phyloP scores from a whole-genome alignment of 257 asterid species.

The Rehmannia glutinosa region DNA sequence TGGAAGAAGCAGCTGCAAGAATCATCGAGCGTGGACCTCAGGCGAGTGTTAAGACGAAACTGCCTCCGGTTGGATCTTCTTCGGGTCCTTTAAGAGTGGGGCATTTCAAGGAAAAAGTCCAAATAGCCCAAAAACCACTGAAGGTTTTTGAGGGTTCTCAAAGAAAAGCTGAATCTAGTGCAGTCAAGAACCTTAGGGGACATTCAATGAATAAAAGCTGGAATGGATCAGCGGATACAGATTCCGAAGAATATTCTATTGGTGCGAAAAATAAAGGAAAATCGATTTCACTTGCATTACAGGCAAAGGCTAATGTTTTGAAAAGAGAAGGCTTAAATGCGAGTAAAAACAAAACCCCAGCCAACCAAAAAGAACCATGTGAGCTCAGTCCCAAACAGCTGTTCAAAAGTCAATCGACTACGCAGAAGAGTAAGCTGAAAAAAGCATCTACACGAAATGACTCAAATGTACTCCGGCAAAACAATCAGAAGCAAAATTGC shows the following conservation, averaged over 20 bases:
- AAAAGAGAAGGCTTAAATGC: conserved; percentile 57
- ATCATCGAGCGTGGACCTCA: conserved; percentile 58
- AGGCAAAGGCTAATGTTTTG: conserved; percentile 85
- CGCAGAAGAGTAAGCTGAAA: conserved; percentile 41
- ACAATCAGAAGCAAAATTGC: conserved; percentile 84
- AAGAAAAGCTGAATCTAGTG: conserved; percentile 39
- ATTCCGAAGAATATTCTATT: conserved; percentile 38
- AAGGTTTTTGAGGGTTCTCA: conserved; percentile 45
- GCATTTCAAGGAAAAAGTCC: conserved; percentile 71
- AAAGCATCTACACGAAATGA: conserved; percentile 33
- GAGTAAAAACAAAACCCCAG: conserved; percentile 24
- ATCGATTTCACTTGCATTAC: conserved; percentile 83
- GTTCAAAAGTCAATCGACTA: conserved; percentile 42
- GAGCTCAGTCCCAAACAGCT: conserved; percentile 39
- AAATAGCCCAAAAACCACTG: conserved; percentile 44
- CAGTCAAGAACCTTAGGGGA: conserved; percentile 39
- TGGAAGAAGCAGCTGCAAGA: conserved; percentile 85
- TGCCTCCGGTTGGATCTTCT: conserved; percentile 52
- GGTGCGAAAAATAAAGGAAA: conserved; percentile 45
- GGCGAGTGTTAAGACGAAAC: conserved; percentile 38
- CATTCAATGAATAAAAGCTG: conserved; percentile 42
- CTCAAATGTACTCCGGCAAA: conserved; percentile 60
- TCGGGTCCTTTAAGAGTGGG: conserved; percentile 54
- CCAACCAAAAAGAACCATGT: conserved; percentile 42
- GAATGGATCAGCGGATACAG: conserved; percentile 38